Percentiles rank a stretch among this genome's conserved stretches.
Evolutionary conservation across 148 eudicot species (phyloP).

Genomic region (Tetragonia tetragonoides): DNA sequence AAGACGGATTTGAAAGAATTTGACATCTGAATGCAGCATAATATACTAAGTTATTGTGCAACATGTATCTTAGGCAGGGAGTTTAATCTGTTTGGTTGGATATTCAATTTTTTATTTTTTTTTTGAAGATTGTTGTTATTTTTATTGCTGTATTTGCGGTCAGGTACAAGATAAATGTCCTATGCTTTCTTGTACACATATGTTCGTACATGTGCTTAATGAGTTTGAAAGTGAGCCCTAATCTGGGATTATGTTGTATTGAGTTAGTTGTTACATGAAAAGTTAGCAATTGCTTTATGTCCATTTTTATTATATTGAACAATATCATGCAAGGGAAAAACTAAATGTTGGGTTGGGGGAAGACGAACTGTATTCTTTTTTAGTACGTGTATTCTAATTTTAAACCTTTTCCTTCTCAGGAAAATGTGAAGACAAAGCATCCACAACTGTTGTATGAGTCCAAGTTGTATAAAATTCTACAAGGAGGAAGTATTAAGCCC

Average conservation of each 20-base stretch:
- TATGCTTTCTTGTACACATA: background rate
- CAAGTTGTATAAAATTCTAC: slow-evolving; percentile 76
- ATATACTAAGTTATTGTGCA: too few species aligned
- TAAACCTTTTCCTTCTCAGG: slow-evolving; percentile 36
- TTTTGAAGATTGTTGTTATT: background rate
- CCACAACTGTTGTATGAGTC: slow-evolving; percentile 85
- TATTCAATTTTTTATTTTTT: background rate
- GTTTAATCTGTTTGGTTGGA: background rate
- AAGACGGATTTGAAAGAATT: too few species aligned
- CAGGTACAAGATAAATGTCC: background rate
- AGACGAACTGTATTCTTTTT: slow-evolving; percentile 1
- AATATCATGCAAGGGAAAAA: background rate
- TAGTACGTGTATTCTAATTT: background rate
- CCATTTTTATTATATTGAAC: background rate
- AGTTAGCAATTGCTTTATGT: background rate
- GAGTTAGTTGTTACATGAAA: background rate
- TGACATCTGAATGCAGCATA: too few species aligned
- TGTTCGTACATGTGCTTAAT: background rate
- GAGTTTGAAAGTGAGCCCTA: background rate
- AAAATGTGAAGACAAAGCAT: slow-evolving; percentile 82
- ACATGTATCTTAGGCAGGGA: background rate
- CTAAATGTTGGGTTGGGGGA: background rate
- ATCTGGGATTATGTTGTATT: background rate
- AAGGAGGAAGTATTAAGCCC: slow-evolving; percentile 80
- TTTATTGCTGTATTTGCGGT: background rate